Evolutionary conservation across 2,329 filamentous ascomycete genomes (phyloP), one percentile per base, ranked within the genome.

Genomic region (Talaromyces sp.): DNA sequence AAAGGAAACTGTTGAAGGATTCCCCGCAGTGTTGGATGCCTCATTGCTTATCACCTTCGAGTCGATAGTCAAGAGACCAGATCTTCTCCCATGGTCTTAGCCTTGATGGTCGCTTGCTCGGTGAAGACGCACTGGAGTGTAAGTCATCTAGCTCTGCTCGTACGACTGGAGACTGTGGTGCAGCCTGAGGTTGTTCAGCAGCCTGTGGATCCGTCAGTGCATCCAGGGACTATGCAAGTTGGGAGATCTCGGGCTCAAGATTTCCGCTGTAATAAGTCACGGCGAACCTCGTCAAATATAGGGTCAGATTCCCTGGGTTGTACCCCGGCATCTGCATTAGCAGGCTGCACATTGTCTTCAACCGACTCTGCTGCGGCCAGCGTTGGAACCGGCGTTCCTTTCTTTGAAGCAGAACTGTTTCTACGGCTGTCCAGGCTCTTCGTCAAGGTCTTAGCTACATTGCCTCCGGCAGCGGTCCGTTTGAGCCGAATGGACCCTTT

Each of bases 371-470:
- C 71, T 47, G 71, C 69, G 31, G 71, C 73, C 33, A 75, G 68
- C 3, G 74, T 71, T 1, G 75, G 74, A 1, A 70, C 70, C 1
- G 74, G 70, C 0, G 73, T 71, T 41, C 90, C 89, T 75, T 92
- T 93, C 78, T 90, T 93, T 65, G 91, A 96, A 62, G 86, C 90
- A 14, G 90, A 91, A 77, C 93, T 97, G 75, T 92, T 96, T 50
- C 94, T 89, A 61, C 94, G 88, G 78, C 91, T 96, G 76, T 97
- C 93, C 31, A 98, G 85, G 75, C 92, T 97, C 80, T 92, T 96
- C 66, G 89, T 93, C 14, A 93, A 81, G 6, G 89, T 92, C 78
- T 89, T 90, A 72, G 90, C 91, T 59, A 91, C 89, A 27, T 88
- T 89, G 69, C 90, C 89, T 66, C 90, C 90, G 66, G 86, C 87